Base-by-base conservation (phyloP, 768 basidiomycete species). In the Macrocybe gigantea region DNA sequence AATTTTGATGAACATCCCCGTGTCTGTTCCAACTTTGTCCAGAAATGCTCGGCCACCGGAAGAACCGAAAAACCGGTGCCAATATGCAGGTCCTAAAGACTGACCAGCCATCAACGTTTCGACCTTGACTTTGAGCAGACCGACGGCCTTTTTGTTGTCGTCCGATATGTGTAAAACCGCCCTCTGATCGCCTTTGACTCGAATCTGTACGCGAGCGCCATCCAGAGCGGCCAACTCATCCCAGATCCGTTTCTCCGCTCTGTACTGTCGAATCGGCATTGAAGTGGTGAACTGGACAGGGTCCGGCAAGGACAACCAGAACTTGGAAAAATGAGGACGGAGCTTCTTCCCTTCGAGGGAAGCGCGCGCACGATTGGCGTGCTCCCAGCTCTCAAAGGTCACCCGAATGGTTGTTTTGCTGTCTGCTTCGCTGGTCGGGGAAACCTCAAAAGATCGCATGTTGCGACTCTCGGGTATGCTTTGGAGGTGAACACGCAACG, bases 51-150 rank as follows among this genome's bases (percentile, higher is more conserved):
- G 66, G 6, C 62, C 65, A 32, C 58, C 52, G 14, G 53, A 5
- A 33, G 31, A 51, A 33, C 41, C 56, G 49, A 81, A 68, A 0
- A 69, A 67, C 33, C 66, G 61, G 59, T 82, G 80, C 80, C 79
- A 83, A 33, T 69, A 68, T 3, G 62, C 61, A 2, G 64, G 49
- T 37, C 64, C 67, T 7, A 83, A 61, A 33, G 62, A 73, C 36
- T 77, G 73, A 5, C 82, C 82, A 15, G 66, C 66, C 1, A 70
- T 73, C 35, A 83, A 57, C 45, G 65, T 72, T 57, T 83, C 82
- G 0, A 79, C 75, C 44, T 80, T 65, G 9, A 83, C 80, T 62
- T 82, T 83, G 50, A 84, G 55, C 5, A 71, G 67, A 1, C 82
- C 82, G 1, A 75, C 69, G 1, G 70, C 71, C 53, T 75, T 73